Percentiles rank a stretch among this genome's conserved stretches.
Conservation (phyloP, 805 yeast species). For the Sungouiella thailandica region DNA sequence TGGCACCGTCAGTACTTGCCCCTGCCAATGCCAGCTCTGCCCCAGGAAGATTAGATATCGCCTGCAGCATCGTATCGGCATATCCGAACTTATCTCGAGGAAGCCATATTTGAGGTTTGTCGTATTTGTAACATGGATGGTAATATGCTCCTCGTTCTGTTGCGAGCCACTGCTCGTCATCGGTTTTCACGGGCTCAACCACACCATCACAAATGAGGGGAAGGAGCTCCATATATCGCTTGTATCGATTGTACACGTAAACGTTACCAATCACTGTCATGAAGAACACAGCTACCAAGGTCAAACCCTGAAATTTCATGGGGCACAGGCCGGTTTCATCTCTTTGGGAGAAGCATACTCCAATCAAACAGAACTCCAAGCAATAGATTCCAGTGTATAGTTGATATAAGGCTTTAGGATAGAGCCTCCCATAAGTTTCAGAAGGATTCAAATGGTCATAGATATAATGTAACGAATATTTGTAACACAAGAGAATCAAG, state of each 20-base stretch:
- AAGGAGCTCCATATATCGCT: constrained; percentile 23
- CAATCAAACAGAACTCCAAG: constrained; percentile 71
- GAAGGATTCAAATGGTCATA: constrained; percentile 47
- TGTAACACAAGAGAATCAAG: constrained; percentile 59
- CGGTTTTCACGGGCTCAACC: background rate
- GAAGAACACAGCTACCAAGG: constrained; percentile 48
- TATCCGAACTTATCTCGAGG: constrained; percentile 20
- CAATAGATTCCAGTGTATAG: constrained; percentile 79
- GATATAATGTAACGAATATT: constrained; percentile 59
- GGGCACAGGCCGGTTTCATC: constrained; percentile 41
- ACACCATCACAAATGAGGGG: constrained; percentile 24
- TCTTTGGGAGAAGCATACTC: constrained; percentile 62
- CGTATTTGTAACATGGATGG: constrained; percentile 36
- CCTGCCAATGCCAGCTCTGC: constrained; percentile 7
- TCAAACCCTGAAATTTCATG: constrained; percentile 44
- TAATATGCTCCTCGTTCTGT: constrained; percentile 12
- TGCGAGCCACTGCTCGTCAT: background rate
- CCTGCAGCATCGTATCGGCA: constrained; percentile 2
- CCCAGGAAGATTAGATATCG: background rate
- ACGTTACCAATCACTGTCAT: constrained; percentile 56
- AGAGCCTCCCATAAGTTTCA: constrained; percentile 66
- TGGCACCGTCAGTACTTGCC: constrained; percentile 10
- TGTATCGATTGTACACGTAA: constrained; percentile 41
- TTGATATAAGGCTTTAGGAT: constrained; percentile 71
- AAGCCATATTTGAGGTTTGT: constrained; percentile 35